phyloP scores from a whole-genome alignment of 2,329 filamentous ascomycete genomes.

The Mollisia scopiformis region DNA sequence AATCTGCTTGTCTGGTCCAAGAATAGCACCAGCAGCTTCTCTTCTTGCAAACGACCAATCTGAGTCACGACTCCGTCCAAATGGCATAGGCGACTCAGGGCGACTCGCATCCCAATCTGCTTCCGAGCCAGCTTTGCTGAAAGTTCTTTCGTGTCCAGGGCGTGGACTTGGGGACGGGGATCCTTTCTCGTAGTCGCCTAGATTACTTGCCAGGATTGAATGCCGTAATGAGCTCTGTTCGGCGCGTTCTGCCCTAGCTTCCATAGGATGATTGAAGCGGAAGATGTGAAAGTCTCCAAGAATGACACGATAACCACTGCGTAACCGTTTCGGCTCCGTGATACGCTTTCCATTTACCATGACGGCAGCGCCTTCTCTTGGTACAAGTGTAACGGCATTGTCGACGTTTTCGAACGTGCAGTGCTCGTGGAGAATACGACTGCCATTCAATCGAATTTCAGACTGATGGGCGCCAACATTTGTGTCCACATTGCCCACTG shows the following conservation, averaged over 20 bases:
- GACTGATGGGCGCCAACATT: slow-evolving; percentile 68
- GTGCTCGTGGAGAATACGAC: slow-evolving; percentile 88
- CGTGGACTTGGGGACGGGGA: slow-evolving; percentile 64
- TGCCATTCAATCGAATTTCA: slow-evolving; percentile 92
- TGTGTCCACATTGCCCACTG: slow-evolving; percentile 91
- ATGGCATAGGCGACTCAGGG: slow-evolving; percentile 77
- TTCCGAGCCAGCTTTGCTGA: too few relatives aligned
- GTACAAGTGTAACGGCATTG: slow-evolving; percentile 88
- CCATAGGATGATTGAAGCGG: slow-evolving; percentile 95
- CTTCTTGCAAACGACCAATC: slow-evolving; percentile 94
- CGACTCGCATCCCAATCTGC: slow-evolving; percentile 71
- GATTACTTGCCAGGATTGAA: slow-evolving; percentile 67
- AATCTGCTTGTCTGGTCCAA: slow-evolving; percentile 91
- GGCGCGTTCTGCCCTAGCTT: slow-evolving; percentile 88
- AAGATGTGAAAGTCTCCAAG: slow-evolving; percentile 99
- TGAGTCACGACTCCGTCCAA: slow-evolving; percentile 73
- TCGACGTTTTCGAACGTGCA: slow-evolving; percentile 94
- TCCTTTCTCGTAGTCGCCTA: slow-evolving; percentile 57
- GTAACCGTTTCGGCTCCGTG: slow-evolving; percentile 80
- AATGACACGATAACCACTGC: slow-evolving; percentile 93
- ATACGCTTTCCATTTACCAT: slow-evolving; percentile 98
- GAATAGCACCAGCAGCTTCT: slow-evolving; percentile 88
- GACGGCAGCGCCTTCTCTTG: slow-evolving; percentile 88
- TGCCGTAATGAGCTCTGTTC: slow-evolving; percentile 88
- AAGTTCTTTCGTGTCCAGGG: slow-evolving; percentile 75